These are phyloP conservation scores for Termitomyces sp. DNA, from an alignment of 768 basidiomycete species.

Conservation along the genomic window DNA sequence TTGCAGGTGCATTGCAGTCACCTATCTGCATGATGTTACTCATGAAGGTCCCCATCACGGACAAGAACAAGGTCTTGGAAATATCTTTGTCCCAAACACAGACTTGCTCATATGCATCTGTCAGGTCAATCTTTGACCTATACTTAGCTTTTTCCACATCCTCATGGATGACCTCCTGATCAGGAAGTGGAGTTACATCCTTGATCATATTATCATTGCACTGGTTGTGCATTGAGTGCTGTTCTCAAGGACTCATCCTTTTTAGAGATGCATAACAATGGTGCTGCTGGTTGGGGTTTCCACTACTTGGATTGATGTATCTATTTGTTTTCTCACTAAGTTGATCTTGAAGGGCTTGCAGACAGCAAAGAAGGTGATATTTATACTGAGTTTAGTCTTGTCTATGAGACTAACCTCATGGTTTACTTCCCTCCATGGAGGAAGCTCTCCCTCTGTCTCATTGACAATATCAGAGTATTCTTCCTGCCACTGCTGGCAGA, in stretches of 20 bases:
- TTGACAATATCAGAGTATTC: conserved; percentile 21
- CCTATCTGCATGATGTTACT: too few relatives aligned
- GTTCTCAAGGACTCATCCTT: conserved; percentile 8
- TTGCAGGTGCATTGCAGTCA: too few relatives aligned
- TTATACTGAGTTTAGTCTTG: conserved; percentile 15
- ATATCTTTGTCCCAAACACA: not conserved
- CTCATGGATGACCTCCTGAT: not conserved
- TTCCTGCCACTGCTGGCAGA: conserved; percentile 20
- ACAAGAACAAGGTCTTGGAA: too few relatives aligned
- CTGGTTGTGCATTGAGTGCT: not conserved
- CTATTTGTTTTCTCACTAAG: conserved; percentile 28
- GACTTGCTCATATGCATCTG: too few relatives aligned
- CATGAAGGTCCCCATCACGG: too few relatives aligned
- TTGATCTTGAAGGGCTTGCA: conserved; percentile 22
- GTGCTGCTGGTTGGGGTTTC: conserved; percentile 17
- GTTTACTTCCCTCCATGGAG: conserved; percentile 33
- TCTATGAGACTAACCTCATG: conserved; percentile 37
- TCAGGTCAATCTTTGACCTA: too few relatives aligned
- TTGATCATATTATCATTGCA: conserved; percentile 1
- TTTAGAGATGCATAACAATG: conserved; percentile 29
- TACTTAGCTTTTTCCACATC: not conserved
- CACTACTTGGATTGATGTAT: conserved; percentile 35
- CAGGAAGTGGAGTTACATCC: not conserved
- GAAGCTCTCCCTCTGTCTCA: conserved; percentile 21
- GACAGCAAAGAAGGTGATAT: conserved; percentile 23